Evolutionary conservation across 2,329 filamentous ascomycete genomes (phyloP).

Genomic region (Xylariaceae sp.): DNA sequence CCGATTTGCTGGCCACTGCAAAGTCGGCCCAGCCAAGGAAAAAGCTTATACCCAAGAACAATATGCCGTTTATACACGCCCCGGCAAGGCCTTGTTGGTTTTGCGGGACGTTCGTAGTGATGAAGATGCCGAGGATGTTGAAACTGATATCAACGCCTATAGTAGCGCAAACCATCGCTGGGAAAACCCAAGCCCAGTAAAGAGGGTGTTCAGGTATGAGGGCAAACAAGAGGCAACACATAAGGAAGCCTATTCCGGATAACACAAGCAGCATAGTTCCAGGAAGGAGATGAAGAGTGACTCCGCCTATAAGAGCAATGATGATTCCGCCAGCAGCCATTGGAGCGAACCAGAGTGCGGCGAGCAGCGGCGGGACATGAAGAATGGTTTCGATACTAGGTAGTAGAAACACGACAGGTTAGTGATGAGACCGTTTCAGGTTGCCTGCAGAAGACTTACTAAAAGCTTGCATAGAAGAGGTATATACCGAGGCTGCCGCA

Average conservation of each 20-base stretch:
- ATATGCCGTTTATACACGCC: constrained; percentile 66
- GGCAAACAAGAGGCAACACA: constrained; percentile 62
- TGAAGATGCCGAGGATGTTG: constrained; percentile 73
- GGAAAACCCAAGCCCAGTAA: constrained; percentile 76
- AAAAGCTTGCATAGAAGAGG: constrained; percentile 63
- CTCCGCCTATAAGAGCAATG: constrained; percentile 61
- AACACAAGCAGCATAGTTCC: constrained; percentile 63
- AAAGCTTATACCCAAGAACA: constrained; percentile 70
- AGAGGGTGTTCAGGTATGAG: constrained; percentile 56
- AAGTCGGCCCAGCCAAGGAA: constrained; percentile 67
- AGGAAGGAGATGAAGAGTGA: constrained; percentile 64
- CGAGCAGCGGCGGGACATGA: constrained; percentile 57
- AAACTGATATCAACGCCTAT: constrained; percentile 74
- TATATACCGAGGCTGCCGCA: constrained; percentile 70
- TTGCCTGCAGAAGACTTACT: constrained; percentile 9
- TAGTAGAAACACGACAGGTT: constrained; percentile 11
- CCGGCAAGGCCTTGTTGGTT: constrained; percentile 71
- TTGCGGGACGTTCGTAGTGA: constrained; percentile 68
- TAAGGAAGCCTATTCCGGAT: constrained; percentile 59
- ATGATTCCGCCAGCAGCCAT: constrained; percentile 67
- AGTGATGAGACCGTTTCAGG: neutral
- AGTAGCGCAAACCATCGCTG: constrained; percentile 67
- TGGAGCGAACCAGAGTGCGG: constrained; percentile 68
- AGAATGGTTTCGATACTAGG: constrained; percentile 64
- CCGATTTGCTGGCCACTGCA: constrained; percentile 45